A percentile compares a stretch with the other conserved stretches of the same genome.
Evolutionary conservation across 345 rosid genomes (phyloP).

Genomic region (Salix koriyanagi): DNA sequence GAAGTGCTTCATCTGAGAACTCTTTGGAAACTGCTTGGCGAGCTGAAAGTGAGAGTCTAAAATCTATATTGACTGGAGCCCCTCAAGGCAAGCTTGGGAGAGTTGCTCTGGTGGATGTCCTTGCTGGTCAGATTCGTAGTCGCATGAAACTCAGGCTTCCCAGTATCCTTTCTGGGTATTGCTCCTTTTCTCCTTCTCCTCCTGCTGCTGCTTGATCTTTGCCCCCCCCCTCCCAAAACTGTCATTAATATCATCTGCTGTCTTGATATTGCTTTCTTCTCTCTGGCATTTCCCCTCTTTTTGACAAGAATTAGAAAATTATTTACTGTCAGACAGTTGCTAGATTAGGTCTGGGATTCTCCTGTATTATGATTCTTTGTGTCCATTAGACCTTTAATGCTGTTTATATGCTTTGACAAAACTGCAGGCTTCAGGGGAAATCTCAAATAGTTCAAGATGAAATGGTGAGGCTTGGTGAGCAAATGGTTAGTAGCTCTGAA

Average conservation of each 20-base stretch:
- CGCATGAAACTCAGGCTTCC: conserved; percentile 96
- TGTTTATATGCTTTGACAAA: background rate
- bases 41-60: conserved; percentile 92
- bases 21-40: conserved; percentile 99
- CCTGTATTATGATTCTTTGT: background rate
- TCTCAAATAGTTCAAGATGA: conserved; percentile 85
- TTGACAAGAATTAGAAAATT: background rate
- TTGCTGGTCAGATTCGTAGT: conserved; percentile 85
- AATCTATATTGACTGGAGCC: conserved; percentile 73
- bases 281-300: background rate
- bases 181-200: background rate
- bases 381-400: background rate
- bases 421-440: conserved; percentile 85
- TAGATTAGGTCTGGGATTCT: background rate
- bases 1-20: conserved; percentile 59
- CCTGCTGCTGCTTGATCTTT: background rate
- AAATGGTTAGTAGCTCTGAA: conserved; percentile 76
- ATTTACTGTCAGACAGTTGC: background rate
- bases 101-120: conserved; percentile 81
- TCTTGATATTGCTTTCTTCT: background rate
- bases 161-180: conserved; percentile 87
- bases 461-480: conserved; percentile 81
- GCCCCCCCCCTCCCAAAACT: background rate
- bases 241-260: background rate
- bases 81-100: conserved; percentile 93